A percentile compares a stretch with the other conserved stretches of the same genome.
phyloP scores from a whole-genome alignment of 768 basidiomycete genomes.

The Amanita muscaria region DNA sequence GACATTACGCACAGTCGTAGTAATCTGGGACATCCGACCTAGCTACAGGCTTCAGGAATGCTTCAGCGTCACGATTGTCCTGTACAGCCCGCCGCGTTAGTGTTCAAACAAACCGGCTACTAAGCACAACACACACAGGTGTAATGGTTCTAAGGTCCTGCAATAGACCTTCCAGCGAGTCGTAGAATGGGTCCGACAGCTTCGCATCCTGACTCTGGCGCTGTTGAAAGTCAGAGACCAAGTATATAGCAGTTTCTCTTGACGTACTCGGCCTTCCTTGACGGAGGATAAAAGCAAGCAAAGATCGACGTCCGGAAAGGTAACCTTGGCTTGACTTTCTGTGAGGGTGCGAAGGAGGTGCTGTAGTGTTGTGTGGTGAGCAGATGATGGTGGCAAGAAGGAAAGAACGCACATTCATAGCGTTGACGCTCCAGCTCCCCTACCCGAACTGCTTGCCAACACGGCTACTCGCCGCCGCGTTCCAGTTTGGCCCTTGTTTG shows the following conservation, averaged over 20 bases:
- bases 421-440: constrained; percentile 1
- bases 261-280: constrained; percentile 80
- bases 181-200: constrained; percentile 84
- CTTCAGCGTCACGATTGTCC: constrained; percentile 86
- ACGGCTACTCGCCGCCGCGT: background rate
- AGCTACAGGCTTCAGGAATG: constrained; percentile 90
- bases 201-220: constrained; percentile 52
- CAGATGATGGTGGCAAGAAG: constrained; percentile 1
- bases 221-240: constrained; percentile 11
- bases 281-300: constrained; percentile 76
- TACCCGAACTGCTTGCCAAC: constrained; percentile 4
- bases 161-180: constrained; percentile 84
- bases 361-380: constrained; percentile 28
- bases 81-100: constrained; percentile 24
- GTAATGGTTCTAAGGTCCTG: constrained; percentile 75
- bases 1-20: constrained; percentile 60
- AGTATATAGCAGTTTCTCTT: constrained; percentile 12
- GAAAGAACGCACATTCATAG: constrained; percentile 14
- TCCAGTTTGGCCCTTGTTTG: constrained; percentile 4
- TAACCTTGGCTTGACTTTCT: constrained; percentile 58
- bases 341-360: constrained; percentile 87
- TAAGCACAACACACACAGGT: constrained; percentile 36
- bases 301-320: constrained; percentile 60
- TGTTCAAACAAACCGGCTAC: constrained; percentile 19
- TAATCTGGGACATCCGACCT: constrained; percentile 91